phyloP scores from a whole-genome alignment of 805 yeast species.

The Clavispora asparagi region DNA sequence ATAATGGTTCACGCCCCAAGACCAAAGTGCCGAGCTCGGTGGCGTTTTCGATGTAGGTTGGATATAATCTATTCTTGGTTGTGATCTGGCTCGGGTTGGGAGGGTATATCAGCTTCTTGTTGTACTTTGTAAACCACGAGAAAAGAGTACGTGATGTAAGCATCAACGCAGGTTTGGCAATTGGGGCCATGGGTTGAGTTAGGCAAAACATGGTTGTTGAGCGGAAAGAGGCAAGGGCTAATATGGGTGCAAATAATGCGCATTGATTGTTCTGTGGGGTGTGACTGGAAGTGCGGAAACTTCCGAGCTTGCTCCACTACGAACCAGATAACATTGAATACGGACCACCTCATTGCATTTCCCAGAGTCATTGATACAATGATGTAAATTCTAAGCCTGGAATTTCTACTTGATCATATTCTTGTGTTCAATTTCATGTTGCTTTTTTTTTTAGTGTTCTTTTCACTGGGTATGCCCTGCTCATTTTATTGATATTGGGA shows the following conservation, averaged over 20 bases:
- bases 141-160: constrained; percentile 4
- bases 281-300: background rate
- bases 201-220: background rate
- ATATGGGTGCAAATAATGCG: background rate
- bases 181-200: background rate
- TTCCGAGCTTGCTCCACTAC: background rate
- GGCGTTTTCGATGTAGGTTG: constrained; percentile 44
- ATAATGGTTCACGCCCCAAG: constrained; percentile 52
- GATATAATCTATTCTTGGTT: constrained; percentile 36
- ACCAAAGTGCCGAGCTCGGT: constrained; percentile 55
- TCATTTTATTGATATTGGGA: no score
- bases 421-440: no score
- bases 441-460: no score
- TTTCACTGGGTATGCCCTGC: no score
- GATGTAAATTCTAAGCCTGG: no score
- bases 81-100: constrained; percentile 32
- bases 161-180: background rate
- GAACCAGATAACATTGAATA: no score
- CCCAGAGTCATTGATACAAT: no score
- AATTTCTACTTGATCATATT: no score
- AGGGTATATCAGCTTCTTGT: constrained; percentile 32
- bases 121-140: constrained; percentile 13
- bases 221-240: background rate
- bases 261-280: background rate
- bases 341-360: no score